A percentile compares a stretch with the other conserved stretches of the same genome.
Evolutionary conservation across 176 grass and related monocot species (phyloP).

Genomic region (Oryza meyeriana): DNA sequence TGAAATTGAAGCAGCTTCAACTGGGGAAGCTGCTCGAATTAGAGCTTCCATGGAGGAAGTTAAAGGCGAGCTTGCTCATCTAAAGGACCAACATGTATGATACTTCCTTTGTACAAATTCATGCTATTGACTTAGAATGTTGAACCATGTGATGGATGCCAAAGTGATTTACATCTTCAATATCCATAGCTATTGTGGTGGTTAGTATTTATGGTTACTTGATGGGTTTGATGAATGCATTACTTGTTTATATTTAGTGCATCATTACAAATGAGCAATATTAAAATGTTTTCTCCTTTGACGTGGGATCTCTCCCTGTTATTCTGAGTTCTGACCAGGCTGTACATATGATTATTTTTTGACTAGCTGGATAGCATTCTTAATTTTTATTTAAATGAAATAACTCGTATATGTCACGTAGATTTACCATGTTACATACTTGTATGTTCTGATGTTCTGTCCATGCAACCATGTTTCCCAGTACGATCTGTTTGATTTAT

Average conservation of each 20-base stretch:
- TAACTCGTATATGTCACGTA: background rate
- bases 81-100: constrained; percentile 76
- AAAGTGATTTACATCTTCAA: constrained; percentile 13
- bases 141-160: background rate
- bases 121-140: constrained; percentile 2
- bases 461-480: constrained; percentile 25
- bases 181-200: constrained; percentile 1
- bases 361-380: background rate
- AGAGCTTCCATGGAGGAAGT: constrained; percentile 80
- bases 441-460: background rate
- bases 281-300: constrained; percentile 1
- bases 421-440: constrained; percentile 19
- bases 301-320: background rate
- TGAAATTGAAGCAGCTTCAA: constrained; percentile 91
- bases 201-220: constrained; percentile 13
- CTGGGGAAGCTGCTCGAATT: constrained; percentile 85
- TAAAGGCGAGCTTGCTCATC: constrained; percentile 75
- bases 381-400: background rate
- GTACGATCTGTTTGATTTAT: constrained; percentile 12
- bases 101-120: constrained; percentile 13
- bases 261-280: background rate
- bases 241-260: constrained; percentile 14
- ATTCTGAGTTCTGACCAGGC: background rate
- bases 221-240: constrained; percentile 18
- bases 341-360: constrained; percentile 5